Evolutionary conservation across 2,329 filamentous ascomycete genomes (phyloP).

Genomic region (Parastagonospora avenae): DNA sequence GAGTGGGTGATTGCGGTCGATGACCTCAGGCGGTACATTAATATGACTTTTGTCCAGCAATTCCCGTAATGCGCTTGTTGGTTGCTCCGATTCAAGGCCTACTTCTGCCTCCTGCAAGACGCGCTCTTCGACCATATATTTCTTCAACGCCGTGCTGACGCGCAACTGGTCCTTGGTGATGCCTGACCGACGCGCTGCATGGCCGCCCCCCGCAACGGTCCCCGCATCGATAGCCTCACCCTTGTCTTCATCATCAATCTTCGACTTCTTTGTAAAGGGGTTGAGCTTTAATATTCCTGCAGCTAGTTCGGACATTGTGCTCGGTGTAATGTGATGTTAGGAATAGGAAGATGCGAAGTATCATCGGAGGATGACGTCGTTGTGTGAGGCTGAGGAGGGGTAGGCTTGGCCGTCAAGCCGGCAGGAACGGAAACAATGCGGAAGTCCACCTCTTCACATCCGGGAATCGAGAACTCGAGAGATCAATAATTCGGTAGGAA

Average conservation of each 20-base stretch:
- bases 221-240: constrained; percentile 58
- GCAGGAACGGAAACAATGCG: neutral
- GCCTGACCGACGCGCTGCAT: constrained; percentile 55
- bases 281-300: constrained; percentile 41
- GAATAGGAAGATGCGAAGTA: neutral
- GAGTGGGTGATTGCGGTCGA: constrained; percentile 64
- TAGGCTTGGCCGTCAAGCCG: constrained; percentile 3
- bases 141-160: constrained; percentile 64
- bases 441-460: neutral
- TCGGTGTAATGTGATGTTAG: neutral
- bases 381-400: constrained; percentile 6
- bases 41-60: constrained; percentile 65
- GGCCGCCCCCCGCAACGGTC: constrained; percentile 64
- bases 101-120: constrained; percentile 57
- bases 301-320: constrained; percentile 41
- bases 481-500: too few relatives aligned
- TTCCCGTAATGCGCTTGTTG: constrained; percentile 53
- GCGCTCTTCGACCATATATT: constrained; percentile 60
- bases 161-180: constrained; percentile 61
- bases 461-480: too few relatives aligned
- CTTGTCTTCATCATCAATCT: constrained; percentile 56
- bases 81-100: constrained; percentile 52
- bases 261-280: constrained; percentile 35
- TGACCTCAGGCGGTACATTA: constrained; percentile 59
- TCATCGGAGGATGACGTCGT: neutral